These are phyloP conservation scores for Fibroporia radiculosa DNA, from an alignment of 768 basidiomycete species.

Conservation along the genomic window DNA sequence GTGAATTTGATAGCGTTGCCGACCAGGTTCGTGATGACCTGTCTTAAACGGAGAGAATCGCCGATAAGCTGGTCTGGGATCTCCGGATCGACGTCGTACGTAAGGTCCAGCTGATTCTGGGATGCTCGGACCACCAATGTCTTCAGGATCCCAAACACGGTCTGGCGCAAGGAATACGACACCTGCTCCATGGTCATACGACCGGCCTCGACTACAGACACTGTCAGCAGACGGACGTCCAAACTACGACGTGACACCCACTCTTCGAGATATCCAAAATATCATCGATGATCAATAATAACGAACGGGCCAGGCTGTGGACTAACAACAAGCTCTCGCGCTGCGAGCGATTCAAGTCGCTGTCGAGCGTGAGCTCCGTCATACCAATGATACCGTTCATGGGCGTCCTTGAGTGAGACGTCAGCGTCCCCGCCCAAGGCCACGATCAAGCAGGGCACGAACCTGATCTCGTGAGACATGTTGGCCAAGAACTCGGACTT, in stretches of 20 bases:
- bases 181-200: conserved; percentile 99
- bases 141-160: conserved; percentile 95
- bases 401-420: conserved; percentile 59
- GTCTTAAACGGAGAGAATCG: conserved; percentile 88
- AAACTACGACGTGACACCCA: conserved; percentile 33
- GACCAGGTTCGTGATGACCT: conserved; percentile 92
- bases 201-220: conserved; percentile 80
- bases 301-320: conserved; percentile 85
- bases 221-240: conserved; percentile 8
- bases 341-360: conserved; percentile 89
- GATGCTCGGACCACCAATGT: conserved; percentile 96
- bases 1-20: conserved; percentile 99
- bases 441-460: conserved; percentile 20
- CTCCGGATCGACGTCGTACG: conserved; percentile 91
- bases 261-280: conserved; percentile 99
- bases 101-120: conserved; percentile 92
- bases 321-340: conserved; percentile 93
- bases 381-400: conserved; percentile 99
- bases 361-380: conserved; percentile 96
- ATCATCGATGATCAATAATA: conserved; percentile 96
- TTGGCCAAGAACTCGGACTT: conserved; percentile 99
- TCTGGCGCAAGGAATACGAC: conserved; percentile 95
- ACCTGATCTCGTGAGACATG: conserved; percentile 97
- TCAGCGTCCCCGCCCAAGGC: conserved; percentile 3
- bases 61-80: conserved; percentile 97